Conservation (phyloP, 768 basidiomycete species). For the Galerina sulciceps region DNA sequence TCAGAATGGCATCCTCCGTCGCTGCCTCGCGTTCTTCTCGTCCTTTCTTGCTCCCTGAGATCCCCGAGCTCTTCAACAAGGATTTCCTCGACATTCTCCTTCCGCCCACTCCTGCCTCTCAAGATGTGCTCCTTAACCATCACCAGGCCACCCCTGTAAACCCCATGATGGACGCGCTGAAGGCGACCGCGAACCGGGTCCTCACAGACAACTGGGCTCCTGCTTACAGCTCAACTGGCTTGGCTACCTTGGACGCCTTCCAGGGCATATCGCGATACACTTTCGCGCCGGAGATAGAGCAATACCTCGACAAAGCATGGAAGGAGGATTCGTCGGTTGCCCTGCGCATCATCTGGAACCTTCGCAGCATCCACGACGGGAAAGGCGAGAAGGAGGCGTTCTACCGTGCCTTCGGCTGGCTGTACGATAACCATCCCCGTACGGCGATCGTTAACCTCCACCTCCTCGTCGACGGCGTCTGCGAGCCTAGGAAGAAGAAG, state of each 20-base stretch:
- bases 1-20: slow-evolving; percentile 24
- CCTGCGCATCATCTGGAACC: slow-evolving; percentile 68
- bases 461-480: slow-evolving; percentile 56
- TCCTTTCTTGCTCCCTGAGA: slow-evolving; percentile 53
- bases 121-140: slow-evolving; percentile 9
- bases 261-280: slow-evolving; percentile 37
- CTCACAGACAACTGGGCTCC: slow-evolving; percentile 55
- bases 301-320: slow-evolving; percentile 56
- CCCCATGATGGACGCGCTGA: slow-evolving; percentile 61
- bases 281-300: slow-evolving; percentile 26
- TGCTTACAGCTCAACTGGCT: slow-evolving; percentile 54
- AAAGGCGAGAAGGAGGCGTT: slow-evolving; percentile 64
- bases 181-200: slow-evolving; percentile 43
- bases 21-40: slow-evolving; percentile 35
- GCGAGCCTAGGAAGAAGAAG: slow-evolving; percentile 36
- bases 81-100: slow-evolving; percentile 62
- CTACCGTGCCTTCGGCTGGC: slow-evolving; percentile 70
- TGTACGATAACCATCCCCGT: slow-evolving; percentile 69
- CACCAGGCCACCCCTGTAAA: slow-evolving; percentile 26
- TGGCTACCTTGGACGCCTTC: slow-evolving; percentile 62
- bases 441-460: slow-evolving; percentile 69
- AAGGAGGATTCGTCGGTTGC: slow-evolving; percentile 59
- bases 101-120: slow-evolving; percentile 29
- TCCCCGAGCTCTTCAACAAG: slow-evolving; percentile 61
- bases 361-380: slow-evolving; percentile 73